Evolutionary conservation across 1,284 basidiomycete species (phyloP).

Genomic region (Cutaneotrichosporon sp.): DNA sequence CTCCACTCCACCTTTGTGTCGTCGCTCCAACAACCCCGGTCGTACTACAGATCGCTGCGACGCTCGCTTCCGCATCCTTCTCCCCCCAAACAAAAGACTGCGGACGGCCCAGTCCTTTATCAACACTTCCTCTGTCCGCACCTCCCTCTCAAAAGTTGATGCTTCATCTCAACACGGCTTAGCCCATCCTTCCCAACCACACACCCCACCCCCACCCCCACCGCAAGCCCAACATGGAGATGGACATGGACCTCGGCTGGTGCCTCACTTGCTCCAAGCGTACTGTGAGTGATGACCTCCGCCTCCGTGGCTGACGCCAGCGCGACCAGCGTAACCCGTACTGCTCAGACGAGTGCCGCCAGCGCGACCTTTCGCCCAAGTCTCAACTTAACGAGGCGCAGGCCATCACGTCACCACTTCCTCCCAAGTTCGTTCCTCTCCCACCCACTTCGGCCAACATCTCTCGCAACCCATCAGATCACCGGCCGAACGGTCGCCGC

Average conservation of each 20-base stretch:
- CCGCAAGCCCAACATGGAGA: slow-evolving; percentile 23
- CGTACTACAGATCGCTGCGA: background rate
- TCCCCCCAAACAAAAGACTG: slow-evolving; percentile 3
- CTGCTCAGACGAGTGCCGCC: slow-evolving; percentile 45
- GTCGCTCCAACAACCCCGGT: background rate
- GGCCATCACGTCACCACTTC: slow-evolving; percentile 36
- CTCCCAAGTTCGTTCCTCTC: slow-evolving; percentile 17
- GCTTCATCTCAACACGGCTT: background rate
- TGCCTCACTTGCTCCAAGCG: slow-evolving; percentile 36
- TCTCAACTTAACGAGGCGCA: slow-evolving; percentile 13
- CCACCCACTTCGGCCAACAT: slow-evolving; percentile 6
- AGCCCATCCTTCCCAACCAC: background rate
- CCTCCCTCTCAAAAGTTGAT: background rate
- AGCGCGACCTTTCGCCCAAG: slow-evolving; percentile 28
- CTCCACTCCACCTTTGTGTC: background rate
- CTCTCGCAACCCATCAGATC: slow-evolving; percentile 12
- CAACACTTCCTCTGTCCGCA: background rate
- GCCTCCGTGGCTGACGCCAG: slow-evolving; percentile 25
- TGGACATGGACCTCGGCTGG: slow-evolving; percentile 32
- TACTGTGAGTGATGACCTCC: slow-evolving; percentile 37
- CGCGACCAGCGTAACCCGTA: slow-evolving; percentile 39
- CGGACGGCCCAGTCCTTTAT: background rate
- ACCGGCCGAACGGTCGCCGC: background rate
- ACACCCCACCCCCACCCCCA: background rate
- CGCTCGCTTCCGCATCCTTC: background rate